These are phyloP conservation scores for Gyromitra esculenta DNA, from an alignment of 2,329 filamentous ascomycete species.

Conservation along the genomic window DNA sequence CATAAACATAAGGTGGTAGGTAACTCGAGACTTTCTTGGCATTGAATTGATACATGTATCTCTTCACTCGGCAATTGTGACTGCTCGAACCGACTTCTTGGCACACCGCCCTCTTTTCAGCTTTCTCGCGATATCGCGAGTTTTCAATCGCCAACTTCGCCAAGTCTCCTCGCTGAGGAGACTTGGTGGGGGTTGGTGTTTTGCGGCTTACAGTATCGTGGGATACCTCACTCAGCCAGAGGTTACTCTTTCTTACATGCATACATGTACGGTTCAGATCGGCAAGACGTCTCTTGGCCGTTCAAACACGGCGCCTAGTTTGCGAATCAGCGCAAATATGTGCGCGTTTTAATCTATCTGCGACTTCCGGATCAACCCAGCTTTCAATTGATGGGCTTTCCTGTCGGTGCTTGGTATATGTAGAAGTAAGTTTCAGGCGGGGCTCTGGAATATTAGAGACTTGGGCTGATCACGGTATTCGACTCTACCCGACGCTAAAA, in stretches of 20 bases:
- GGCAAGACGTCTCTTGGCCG: background rate
- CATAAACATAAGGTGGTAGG: background rate
- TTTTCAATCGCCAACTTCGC: slow-evolving; percentile 3
- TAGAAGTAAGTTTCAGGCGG: slow-evolving; percentile 15
- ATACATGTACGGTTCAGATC: background rate
- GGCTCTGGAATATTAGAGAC: background rate
- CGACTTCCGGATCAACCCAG: background rate
- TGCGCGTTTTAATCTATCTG: background rate
- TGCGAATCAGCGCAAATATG: slow-evolving; percentile 1
- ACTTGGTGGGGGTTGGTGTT: background rate
- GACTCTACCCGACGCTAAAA: background rate
- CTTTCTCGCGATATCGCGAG: background rate
- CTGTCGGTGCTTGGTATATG: background rate
- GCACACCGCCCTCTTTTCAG: slow-evolving; percentile 7
- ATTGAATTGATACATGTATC: background rate
- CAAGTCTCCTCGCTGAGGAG: slow-evolving; percentile 20
- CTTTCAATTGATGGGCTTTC: background rate
- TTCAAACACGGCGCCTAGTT: background rate
- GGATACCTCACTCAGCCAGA: background rate
- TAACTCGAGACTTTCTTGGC: slow-evolving; percentile 2
- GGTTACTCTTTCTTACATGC: background rate
- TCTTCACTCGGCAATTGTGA: slow-evolving; percentile 10
- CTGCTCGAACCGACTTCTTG: slow-evolving; percentile 27
- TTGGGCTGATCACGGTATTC: slow-evolving; percentile 12
- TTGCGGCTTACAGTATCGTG: slow-evolving; percentile 2